Evolutionary conservation across 768 basidiomycete genomes (phyloP), one percentile per base, ranked within the genome.

Genomic region (Megacollybia marginata): DNA sequence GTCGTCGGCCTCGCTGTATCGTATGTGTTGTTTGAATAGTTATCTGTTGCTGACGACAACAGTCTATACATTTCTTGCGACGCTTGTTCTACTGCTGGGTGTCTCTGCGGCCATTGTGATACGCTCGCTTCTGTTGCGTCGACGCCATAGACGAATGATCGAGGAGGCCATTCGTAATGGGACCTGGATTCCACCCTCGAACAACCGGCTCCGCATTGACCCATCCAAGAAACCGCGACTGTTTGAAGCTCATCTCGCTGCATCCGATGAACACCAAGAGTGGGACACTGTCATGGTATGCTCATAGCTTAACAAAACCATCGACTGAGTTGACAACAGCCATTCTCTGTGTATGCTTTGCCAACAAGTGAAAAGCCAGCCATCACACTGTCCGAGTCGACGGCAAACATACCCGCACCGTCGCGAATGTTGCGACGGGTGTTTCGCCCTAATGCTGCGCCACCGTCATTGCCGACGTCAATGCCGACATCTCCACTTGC

Each of bases 91-190:
- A 18, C 75, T 87, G 16, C 73, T 86, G 19, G 69, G 72, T 36
- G 78, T 87, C n/a, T 83, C 82, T 9, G 76, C 76, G 2, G 81
- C 81, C 11, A 83, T 86, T 59, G 75, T 86, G 52, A 55, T 77
- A 43, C 80, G 85, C 33, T 84, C 82, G 18, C 72, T 84, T 51
- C 53, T 85, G 36, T 69, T 85, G n/a, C 74, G 85, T 2, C 65
- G 82, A 12, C 74, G 85, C 4, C 79, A 82, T 50, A 73, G 78
- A 15, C 72, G 70, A 6, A 60, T 80, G 57, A 67, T 84, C 32
- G 80, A 78, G 47, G 80, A 84, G 52, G 82, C 81, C 15, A 83
- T 84, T 54, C 69, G 74, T 19, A 78, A 80, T 51, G 83, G 83
- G 9, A 80, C 81, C 7, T 83, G 79, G 75, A 52, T 76, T 9